Percentiles rank a stretch among this genome's conserved stretches.
Conservation (phyloP, 140 eudicot species). For the Bidens hawaiensis region DNA sequence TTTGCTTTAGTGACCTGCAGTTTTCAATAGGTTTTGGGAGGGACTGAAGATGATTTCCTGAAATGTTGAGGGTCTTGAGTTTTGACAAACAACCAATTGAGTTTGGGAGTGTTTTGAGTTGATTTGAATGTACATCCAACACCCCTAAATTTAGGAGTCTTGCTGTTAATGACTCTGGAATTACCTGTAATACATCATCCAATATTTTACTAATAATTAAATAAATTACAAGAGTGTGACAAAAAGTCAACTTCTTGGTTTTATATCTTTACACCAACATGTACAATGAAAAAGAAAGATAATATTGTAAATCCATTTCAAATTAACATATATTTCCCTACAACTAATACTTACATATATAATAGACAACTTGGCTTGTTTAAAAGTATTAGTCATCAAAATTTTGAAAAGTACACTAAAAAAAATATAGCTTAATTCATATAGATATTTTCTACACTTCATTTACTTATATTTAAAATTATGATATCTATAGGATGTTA, state of each 20-base stretch:
- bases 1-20: constrained; percentile 45
- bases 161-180: too few species aligned
- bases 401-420: background rate
- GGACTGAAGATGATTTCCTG: constrained; percentile 60
- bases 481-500: too few species aligned
- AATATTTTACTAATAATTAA: background rate
- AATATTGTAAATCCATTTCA: constrained; percentile 10
- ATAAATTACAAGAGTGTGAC: constrained; percentile 8
- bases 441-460: background rate
- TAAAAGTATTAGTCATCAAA: background rate
- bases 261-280: constrained; percentile 14
- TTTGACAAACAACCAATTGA: too few species aligned
- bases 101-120: constrained; percentile 58
- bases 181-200: constrained; percentile 45
- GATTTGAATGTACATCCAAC: constrained; percentile 73
- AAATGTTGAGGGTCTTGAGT: constrained; percentile 61
- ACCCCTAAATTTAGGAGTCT: constrained; percentile 50
- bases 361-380: background rate
- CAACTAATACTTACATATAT: background rate
- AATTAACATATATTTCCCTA: background rate
- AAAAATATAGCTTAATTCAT: background rate
- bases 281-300: background rate
- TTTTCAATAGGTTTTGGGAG: constrained; percentile 65
- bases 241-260: constrained; percentile 32
- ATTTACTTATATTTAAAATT: too few species aligned